Evolutionary conservation across 345 rosid species (phyloP).

Genomic region (Linum usitatissimum): DNA sequence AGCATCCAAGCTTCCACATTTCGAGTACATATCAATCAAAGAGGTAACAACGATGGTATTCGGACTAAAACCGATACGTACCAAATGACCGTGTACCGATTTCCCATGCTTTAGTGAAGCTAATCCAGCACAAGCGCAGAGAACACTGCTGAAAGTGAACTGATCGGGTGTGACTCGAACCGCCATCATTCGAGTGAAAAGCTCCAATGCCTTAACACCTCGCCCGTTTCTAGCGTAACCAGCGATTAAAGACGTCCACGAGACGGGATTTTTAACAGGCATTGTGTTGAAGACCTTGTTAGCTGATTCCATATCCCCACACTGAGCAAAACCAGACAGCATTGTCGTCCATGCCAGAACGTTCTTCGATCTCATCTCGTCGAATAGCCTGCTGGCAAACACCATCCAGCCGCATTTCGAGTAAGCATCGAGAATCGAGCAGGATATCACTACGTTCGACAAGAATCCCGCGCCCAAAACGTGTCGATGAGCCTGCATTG

Average conservation of each 20-base stretch:
- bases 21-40: slow-evolving; percentile 79
- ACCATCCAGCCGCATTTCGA: slow-evolving; percentile 53
- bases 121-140: slow-evolving; percentile 64
- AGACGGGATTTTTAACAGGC: slow-evolving; percentile 52
- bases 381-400: slow-evolving; percentile 45
- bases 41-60: slow-evolving; percentile 59
- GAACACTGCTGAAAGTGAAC: slow-evolving; percentile 67
- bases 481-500: slow-evolving; percentile 69
- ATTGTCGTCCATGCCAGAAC: slow-evolving; percentile 60
- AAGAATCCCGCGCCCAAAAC: slow-evolving; percentile 49
- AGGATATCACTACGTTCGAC: slow-evolving; percentile 45
- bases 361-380: slow-evolving; percentile 54
- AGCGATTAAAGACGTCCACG: slow-evolving; percentile 75
- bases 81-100: slow-evolving; percentile 52
- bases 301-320: slow-evolving; percentile 57
- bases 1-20: slow-evolving; percentile 45
- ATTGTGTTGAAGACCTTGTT: slow-evolving; percentile 39
- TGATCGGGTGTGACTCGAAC: slow-evolving; percentile 46
- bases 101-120: slow-evolving; percentile 58
- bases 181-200: slow-evolving; percentile 45
- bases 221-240: slow-evolving; percentile 60
- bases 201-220: slow-evolving; percentile 34
- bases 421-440: slow-evolving; percentile 52
- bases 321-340: slow-evolving; percentile 59
- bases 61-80: slow-evolving; percentile 37